Conservation (phyloP, 2,329 filamentous ascomycete species). For the Pochonia chlamydosporia region DNA sequence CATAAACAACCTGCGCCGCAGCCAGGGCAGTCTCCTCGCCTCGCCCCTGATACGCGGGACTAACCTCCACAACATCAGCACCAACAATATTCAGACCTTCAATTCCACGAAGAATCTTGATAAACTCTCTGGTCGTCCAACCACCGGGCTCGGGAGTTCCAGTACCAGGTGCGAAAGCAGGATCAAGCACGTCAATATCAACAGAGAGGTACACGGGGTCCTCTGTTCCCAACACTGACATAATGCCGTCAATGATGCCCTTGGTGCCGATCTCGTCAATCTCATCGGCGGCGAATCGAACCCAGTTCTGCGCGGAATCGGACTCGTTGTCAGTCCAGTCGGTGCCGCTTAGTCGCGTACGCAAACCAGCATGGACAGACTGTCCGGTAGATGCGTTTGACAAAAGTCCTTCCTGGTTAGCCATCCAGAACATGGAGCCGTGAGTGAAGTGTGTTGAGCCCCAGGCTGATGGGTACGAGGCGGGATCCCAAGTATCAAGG, state of each 20-base stretch:
- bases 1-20: conserved; percentile 77
- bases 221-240: conserved; percentile 66
- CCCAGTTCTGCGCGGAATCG: conserved; percentile 70
- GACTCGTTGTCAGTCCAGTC: conserved; percentile 65
- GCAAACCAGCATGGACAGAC: conserved; percentile 76
- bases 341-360: conserved; percentile 65
- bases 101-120: conserved; percentile 73
- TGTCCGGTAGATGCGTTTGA: conserved; percentile 62
- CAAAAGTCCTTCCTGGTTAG: conserved; percentile 73
- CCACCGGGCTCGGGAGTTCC: conserved; percentile 87
- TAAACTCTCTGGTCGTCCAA: conserved; percentile 85
- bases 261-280: conserved; percentile 74
- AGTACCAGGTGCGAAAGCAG: conserved; percentile 61
- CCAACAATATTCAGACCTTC: conserved; percentile 82
- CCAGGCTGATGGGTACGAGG: conserved; percentile 76
- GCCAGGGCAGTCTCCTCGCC: conserved; percentile 79
- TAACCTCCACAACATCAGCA: conserved; percentile 81
- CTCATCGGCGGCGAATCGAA: conserved; percentile 74
- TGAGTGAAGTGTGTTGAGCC: conserved; percentile 65
- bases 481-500: conserved; percentile 80
- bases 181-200: conserved; percentile 85
- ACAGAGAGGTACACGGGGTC: conserved; percentile 73
- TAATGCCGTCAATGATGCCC: conserved; percentile 65
- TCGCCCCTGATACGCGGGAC: conserved; percentile 74
- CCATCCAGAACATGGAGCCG: conserved; percentile 88